phyloP scores from a whole-genome alignment of 306 rosid genomes.

The Cicer cuneatum region DNA sequence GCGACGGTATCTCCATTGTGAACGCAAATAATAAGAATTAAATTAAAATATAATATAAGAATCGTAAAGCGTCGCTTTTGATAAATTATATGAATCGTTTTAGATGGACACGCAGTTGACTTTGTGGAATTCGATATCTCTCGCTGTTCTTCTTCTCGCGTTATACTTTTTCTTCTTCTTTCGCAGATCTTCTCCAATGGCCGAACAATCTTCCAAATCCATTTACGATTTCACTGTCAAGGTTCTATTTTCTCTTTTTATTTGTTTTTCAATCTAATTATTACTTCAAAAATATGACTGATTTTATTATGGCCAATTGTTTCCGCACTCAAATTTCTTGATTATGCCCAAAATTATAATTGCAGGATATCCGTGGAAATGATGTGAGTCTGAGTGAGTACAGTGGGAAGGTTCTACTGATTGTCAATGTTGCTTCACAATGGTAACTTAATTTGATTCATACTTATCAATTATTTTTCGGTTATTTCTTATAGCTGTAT shows the following conservation, averaged over 20 bases:
- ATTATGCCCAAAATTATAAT: too few species aligned
- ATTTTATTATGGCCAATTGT: background rate
- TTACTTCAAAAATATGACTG: background rate
- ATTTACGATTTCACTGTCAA: constrained; percentile 82
- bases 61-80: too few species aligned
- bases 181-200: constrained; percentile 49
- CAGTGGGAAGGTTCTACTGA: constrained; percentile 74
- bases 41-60: too few species aligned
- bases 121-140: constrained; percentile 52
- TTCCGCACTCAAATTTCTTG: constrained; percentile 1
- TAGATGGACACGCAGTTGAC: constrained; percentile 42
- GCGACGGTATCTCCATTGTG: too few species aligned
- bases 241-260: constrained; percentile 43
- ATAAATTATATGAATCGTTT: too few species aligned
- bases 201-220: constrained; percentile 65
- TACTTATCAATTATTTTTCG: constrained; percentile 5
- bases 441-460: constrained; percentile 58
- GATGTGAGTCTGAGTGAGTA: constrained; percentile 73
- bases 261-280: background rate
- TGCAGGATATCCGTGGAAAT: constrained; percentile 80
- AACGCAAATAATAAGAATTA: too few species aligned
- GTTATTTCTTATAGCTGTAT: constrained; percentile 1
- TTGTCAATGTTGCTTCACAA: constrained; percentile 91
- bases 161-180: constrained; percentile 46
- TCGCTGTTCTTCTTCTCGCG: constrained; percentile 53